Base-by-base conservation (phyloP, 176 grass and related monocot genomes). In the Musa schizocarpa region DNA sequence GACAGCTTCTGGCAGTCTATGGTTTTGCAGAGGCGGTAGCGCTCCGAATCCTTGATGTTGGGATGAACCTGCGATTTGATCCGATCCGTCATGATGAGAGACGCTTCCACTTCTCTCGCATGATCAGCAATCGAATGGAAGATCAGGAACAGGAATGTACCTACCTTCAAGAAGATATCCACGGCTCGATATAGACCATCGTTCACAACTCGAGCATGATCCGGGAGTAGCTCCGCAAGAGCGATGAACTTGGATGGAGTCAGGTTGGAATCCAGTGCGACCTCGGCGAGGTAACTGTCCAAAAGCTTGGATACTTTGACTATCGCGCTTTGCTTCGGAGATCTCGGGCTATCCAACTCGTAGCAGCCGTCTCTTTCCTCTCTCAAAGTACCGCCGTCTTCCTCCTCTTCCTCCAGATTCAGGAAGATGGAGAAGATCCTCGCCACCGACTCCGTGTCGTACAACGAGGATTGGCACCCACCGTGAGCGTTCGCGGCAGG, bases 1-100 rank as follows among this genome's bases (percentile, higher is more conserved):
- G 94, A 93, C 50, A 98, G 90, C 6, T 89, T 87, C 53, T 98
- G 94, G 82, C 94, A 93, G 68, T 98, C 90, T 48, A 98, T 98
- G 63, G 86, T 85, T 77, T 93, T 98, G 88, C 94, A 93, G 57
- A 98, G 82, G 3, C 88, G 77, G 82, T 98, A 93, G 25, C 94
- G 74, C 78, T 98, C 94, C 4, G 94, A 89, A 24, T 98, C 94
- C 90, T 87, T 98, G 74, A 98, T 79, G 90, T 88, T 93, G 29
- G 94, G 94, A 83, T 98, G 90, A 53, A 93, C 94, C 93, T 97
- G 85, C 49, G 34, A 6, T 43, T 0, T 43, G 34, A 43, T 43
- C 34, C 34, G 3, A 34, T 34, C 34, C 34, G 34, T 43, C 29
- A 50, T 69, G 67, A n/a, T 48, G 0, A 62, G 7, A 62, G 7